Conservation (phyloP, 2,329 filamentous ascomycete species). For the Colletotrichum camelliae region DNA sequence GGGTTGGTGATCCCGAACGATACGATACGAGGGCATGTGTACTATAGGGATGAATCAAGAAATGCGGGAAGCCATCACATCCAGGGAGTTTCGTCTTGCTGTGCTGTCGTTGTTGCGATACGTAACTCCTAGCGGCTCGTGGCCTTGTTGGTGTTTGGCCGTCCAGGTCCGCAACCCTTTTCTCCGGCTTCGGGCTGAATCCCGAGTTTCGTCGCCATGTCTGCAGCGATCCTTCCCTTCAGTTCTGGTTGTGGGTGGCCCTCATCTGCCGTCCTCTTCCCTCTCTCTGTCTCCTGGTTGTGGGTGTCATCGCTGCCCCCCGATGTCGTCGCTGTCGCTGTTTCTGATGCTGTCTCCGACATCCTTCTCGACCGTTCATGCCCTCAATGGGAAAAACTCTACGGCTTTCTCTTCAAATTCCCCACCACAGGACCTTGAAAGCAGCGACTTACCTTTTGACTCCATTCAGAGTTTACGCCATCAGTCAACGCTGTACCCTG, state of each 20-base stretch:
- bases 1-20: not conserved
- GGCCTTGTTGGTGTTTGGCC: too few relatives aligned
- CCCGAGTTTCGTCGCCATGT: too few relatives aligned
- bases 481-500: not conserved
- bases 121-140: too few relatives aligned
- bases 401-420: too few relatives aligned
- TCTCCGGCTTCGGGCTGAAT: not conserved
- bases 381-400: not conserved
- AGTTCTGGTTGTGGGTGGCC: rapidly evolving
- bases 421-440: not conserved
- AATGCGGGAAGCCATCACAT: not conserved
- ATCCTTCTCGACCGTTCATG: not conserved
- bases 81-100: rapidly evolving
- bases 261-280: not conserved
- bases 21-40: not conserved
- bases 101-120: not conserved
- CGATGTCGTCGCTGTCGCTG: not conserved
- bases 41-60: not conserved
- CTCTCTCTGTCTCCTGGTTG: not conserved
- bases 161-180: not conserved
- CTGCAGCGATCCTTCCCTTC: not conserved
- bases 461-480: not conserved
- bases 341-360: not conserved
- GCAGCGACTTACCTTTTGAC: not conserved
- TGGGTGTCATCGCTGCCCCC: not conserved